Evolutionary conservation across 2,329 filamentous ascomycete genomes (phyloP).

Genomic region (Scortechinia acanthostroma): DNA sequence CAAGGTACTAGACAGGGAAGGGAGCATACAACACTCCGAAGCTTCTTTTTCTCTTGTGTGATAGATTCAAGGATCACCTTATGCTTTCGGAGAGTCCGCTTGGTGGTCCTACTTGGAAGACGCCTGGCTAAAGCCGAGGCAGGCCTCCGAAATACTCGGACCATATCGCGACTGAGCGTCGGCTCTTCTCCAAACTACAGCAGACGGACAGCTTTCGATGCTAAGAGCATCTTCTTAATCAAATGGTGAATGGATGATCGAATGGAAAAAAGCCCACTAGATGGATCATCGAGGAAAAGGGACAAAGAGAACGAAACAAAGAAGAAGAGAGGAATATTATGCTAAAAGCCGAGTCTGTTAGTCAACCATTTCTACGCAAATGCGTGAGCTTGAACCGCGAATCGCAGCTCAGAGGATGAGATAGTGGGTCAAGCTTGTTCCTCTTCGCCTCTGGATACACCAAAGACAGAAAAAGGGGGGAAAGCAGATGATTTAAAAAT

Average conservation of each 20-base stretch:
- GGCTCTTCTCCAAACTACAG: not conserved
- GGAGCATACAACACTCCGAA: conserved; percentile 37
- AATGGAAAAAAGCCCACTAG: no score
- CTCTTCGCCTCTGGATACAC: no score
- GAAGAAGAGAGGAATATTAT: not conserved
- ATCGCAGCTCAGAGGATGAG: not conserved
- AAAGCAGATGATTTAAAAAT: no score
- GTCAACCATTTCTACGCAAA: conserved; percentile 3
- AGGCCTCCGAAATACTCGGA: conserved; percentile 20
- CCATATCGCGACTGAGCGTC: conserved; percentile 17
- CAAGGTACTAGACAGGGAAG: not conserved
- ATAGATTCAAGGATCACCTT: conserved; percentile 51
- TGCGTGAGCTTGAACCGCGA: not conserved
- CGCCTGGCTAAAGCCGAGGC: conserved; percentile 20
- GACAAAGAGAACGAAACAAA: no score
- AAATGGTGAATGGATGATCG: not conserved
- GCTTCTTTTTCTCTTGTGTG: conserved; percentile 51
- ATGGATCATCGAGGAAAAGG: not conserved
- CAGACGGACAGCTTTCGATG: no score
- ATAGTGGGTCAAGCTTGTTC: no score
- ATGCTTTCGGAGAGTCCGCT: conserved; percentile 32
- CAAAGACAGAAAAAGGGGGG: no score
- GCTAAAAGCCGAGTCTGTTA: no score
- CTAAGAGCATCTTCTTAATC: not conserved
- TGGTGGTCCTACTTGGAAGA: conserved; percentile 18